A percentile compares a stretch with the other conserved stretches of the same genome.
These are phyloP conservation scores for Stephanodiscus minutulus DNA, from an alignment of 108 stramenopile genomes.

Conservation along the genomic window DNA sequence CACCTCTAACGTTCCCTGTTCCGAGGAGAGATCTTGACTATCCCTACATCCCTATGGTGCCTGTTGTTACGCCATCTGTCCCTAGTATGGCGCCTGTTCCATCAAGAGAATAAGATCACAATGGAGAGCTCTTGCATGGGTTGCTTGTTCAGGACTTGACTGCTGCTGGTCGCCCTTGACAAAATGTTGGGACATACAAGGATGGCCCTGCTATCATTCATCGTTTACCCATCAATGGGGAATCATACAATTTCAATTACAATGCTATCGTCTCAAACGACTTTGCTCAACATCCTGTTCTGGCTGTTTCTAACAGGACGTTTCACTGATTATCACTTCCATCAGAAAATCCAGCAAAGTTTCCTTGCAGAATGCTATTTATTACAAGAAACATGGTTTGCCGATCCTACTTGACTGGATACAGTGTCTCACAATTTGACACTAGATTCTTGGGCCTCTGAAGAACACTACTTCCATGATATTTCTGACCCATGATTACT, in stretches of 20 bases:
- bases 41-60: too few species aligned
- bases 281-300: not conserved
- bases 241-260: not conserved
- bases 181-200: not conserved
- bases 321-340: too few species aligned
- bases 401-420: not conserved
- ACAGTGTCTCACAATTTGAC: not conserved
- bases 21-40: too few species aligned
- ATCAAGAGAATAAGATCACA: not conserved
- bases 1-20: too few species aligned
- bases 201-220: not conserved
- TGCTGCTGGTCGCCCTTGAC: not conserved
- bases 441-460: not conserved
- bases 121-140: too few species aligned
- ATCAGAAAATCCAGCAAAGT: too few species aligned
- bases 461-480: not conserved
- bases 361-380: too few species aligned
- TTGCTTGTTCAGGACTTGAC: too few species aligned
- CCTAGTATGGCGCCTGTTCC: too few species aligned
- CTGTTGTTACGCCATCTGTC: too few species aligned
- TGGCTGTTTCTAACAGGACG: not conserved
- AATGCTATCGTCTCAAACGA: not conserved
- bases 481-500: constrained; percentile 24
- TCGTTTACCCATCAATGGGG: not conserved
- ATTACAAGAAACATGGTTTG: too few species aligned